Base-by-base conservation (phyloP, 2,329 filamentous ascomycete species). In the Dactylellina cionopaga region DNA sequence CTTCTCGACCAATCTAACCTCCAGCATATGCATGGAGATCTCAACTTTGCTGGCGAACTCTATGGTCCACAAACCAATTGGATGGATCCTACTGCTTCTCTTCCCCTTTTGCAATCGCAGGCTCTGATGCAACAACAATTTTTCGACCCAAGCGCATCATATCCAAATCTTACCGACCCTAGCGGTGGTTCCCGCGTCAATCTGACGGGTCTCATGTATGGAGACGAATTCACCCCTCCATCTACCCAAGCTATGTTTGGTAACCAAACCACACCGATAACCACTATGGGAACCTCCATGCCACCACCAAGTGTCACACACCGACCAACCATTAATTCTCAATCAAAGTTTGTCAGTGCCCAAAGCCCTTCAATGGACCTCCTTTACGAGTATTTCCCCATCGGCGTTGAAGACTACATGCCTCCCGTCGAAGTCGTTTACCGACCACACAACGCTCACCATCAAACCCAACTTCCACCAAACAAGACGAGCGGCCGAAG, bases 341-440 rank as follows among this genome's bases (percentile, higher is more conserved):
- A 25, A 13, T 35, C 29, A 10, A 63, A 52, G 39, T 22, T 44
- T n/a, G 37, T 29, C 17, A 70, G 33, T n/a, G 60, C 54, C 13
- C 39, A 58, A 39, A 71, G 66, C 25, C 66, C 66, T 4, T 71
- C 66, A 13, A 71, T 71, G 66, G 66, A 71, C 19, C 66, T 71
- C 17, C 66, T 71, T 11, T 71, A 71, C 51, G 66, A 71, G 59
- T 71, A 71, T 25, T 71, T 71, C 35, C 66, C 66, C 3, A 71
- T 71, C 29, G 66, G 66, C 19, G 15, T 71, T 31, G 66, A 71
- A 6, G 66, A 71, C 27, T 71, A 58, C 11, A 63, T 71, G 66
- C 66, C 66, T 22, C 66, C 66, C 2, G 66, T 71, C 2, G 66
- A 71, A 10, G 58, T 71, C 17, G 66, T 71, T 24, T 71, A 71